Evolutionary conservation across 2,329 filamentous ascomycete species (phyloP).

Genomic region (Phialophora verrucosa): DNA sequence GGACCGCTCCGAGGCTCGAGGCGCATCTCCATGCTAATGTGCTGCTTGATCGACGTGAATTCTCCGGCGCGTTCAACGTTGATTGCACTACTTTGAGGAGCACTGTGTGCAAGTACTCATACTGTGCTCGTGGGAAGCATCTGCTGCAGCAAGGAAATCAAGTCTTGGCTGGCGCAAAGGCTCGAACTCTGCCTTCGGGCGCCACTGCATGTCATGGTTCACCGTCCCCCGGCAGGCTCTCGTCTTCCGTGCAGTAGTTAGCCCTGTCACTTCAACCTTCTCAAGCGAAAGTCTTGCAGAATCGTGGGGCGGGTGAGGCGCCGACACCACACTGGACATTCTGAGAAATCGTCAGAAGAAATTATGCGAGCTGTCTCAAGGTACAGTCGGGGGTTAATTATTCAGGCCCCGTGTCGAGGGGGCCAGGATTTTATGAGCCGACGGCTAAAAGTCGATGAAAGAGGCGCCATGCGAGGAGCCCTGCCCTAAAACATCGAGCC

Average conservation of each 20-base stretch:
- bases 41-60: constrained; percentile 19
- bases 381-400: neutral
- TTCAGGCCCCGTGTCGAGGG: neutral
- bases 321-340: neutral
- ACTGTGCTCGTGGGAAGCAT: neutral
- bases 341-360: neutral
- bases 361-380: neutral
- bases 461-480: neutral
- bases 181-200: constrained; percentile 13
- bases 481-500: neutral
- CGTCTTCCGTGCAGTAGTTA: constrained; percentile 9
- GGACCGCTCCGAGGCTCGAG: constrained; percentile 25
- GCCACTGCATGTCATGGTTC: constrained; percentile 24
- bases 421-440: neutral
- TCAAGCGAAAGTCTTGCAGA: neutral
- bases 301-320: too few relatives aligned
- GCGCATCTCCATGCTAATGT: constrained; percentile 16
- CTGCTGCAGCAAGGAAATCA: neutral
- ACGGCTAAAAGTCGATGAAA: neutral
- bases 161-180: neutral
- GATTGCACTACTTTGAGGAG: neutral
- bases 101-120: neutral
- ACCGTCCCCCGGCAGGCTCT: neutral
- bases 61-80: constrained; percentile 13
- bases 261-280: neutral